phyloP scores from a whole-genome alignment of 345 rosid species.

The Eucalyptus albens region DNA sequence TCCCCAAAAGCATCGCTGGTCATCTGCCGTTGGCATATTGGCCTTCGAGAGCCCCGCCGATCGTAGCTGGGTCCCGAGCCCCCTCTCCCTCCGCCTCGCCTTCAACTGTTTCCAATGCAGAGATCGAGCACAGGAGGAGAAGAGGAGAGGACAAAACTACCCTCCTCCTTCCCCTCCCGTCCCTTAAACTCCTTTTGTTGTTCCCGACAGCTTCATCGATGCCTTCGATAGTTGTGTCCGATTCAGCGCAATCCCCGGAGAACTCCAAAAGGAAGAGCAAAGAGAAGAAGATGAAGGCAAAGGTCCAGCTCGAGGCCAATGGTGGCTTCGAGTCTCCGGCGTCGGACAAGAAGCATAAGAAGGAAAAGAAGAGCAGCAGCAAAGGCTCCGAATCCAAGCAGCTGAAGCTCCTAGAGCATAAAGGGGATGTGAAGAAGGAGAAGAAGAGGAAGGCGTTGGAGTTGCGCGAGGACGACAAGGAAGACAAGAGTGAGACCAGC shows the following conservation, averaged over 20 bases:
- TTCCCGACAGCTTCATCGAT: background rate
- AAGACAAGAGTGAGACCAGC: constrained; percentile 49
- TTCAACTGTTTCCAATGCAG: too few species aligned
- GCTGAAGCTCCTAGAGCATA: background rate
- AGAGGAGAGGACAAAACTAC: constrained; percentile 9
- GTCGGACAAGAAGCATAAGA: background rate
- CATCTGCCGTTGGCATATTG: too few species aligned
- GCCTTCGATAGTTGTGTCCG: constrained; percentile 30
- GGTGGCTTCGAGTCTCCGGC: constrained; percentile 2
- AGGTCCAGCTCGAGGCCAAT: constrained; percentile 6
- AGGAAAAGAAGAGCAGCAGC: constrained; percentile 23
- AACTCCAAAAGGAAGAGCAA: constrained; percentile 14
- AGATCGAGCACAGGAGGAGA: background rate
- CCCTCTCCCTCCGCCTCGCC: too few species aligned
- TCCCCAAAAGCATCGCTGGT: too few species aligned
- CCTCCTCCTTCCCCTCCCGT: too few species aligned
- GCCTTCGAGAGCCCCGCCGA: too few species aligned
- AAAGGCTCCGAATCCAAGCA: constrained; percentile 7
- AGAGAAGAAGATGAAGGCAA: constrained; percentile 71
- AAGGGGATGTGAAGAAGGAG: constrained; percentile 19
- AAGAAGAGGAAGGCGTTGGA: constrained; percentile 46
- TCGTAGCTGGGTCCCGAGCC: too few species aligned
- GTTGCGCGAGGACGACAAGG: constrained; percentile 22
- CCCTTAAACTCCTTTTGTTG: background rate
- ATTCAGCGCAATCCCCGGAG: background rate